Conservation (phyloP, 2,329 filamentous ascomycete genomes). For the Periglandula ipomoeae region DNA sequence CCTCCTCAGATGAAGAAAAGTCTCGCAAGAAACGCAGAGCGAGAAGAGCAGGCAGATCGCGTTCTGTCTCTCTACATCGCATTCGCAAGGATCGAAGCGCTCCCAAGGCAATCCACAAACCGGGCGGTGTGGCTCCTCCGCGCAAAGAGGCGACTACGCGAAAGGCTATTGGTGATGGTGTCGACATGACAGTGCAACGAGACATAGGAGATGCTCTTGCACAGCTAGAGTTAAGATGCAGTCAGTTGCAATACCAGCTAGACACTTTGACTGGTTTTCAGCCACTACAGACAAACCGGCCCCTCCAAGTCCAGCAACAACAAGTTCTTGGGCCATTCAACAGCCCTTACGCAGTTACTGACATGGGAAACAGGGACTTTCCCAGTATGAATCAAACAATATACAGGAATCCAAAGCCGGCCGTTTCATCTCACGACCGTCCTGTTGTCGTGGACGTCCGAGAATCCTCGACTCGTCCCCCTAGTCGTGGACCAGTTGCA, state of each 20-base stretch:
- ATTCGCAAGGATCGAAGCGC: too few species aligned
- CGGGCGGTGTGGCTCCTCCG: neutral
- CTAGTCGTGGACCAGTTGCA: neutral
- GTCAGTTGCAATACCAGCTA: constrained; percentile 3
- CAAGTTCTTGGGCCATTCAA: neutral
- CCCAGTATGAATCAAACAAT: neutral
- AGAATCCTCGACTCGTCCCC: neutral
- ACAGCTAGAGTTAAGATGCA: constrained; percentile 4
- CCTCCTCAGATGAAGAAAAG: neutral
- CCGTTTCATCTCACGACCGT: neutral
- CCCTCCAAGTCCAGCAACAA: neutral
- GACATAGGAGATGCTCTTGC: constrained; percentile 3
- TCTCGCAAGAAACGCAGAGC: neutral
- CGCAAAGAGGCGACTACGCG: neutral
- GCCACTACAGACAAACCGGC: neutral
- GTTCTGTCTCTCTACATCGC: neutral
- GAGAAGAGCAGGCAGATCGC: neutral
- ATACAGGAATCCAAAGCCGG: neutral
- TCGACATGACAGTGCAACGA: neutral
- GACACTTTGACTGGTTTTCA: constrained; percentile 1
- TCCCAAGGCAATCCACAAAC: too few species aligned
- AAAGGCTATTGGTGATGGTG: neutral
- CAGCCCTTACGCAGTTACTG: neutral
- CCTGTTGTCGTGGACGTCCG: neutral
- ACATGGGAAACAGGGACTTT: neutral